Evolutionary conservation across 108 stramenopile species (phyloP), one percentile per base, ranked within the genome.

Genomic region (Cyclotella kingstonii): DNA sequence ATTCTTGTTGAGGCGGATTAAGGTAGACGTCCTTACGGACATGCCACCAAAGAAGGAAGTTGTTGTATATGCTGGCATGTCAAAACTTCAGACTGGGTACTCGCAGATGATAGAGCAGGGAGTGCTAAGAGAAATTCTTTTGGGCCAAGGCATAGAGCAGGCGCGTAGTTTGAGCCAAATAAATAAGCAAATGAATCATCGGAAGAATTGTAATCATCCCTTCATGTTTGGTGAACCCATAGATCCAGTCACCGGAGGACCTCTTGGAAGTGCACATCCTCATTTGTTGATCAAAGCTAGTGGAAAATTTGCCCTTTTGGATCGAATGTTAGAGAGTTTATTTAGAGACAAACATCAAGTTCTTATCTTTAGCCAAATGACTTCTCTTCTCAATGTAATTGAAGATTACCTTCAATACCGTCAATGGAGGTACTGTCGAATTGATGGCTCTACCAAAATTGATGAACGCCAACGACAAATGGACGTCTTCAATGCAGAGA

Each of bases 311-410:
- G 89, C 95, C 5, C 79, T 99, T 31, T 78, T 99, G 73, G 97
- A 97, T 71, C 93, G 98, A 36, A 95, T 99, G 83, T 68, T 99
- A 44, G 79, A 92, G 14, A 72, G 92, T 29, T 73, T 99, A 19
- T 77, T 84, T 73, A 73, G 65, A 36, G 95, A 97, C 64, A 95
- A 93, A 51, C 97, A 99, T 66, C 96, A 97, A 58, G 97, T 98
- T 19, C 84, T 99, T 25, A 96, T 99, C 62, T 99, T 99, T 73
- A 94, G 94, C 59, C 99, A 99, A 70, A 98, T 98, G 94, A 96
- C 93, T 43, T 68, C 78, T 33, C 77, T 98, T 12, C 82, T 99
- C 27, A 94, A 96, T 60, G 81, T 99, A 33, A 81, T 99, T 41
- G 96, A 98, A 81, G 97, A 98, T 65, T 99, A 98, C 56, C 50